Base-by-base conservation (phyloP, 441 rosid genomes). In the Gossypium aridum region DNA sequence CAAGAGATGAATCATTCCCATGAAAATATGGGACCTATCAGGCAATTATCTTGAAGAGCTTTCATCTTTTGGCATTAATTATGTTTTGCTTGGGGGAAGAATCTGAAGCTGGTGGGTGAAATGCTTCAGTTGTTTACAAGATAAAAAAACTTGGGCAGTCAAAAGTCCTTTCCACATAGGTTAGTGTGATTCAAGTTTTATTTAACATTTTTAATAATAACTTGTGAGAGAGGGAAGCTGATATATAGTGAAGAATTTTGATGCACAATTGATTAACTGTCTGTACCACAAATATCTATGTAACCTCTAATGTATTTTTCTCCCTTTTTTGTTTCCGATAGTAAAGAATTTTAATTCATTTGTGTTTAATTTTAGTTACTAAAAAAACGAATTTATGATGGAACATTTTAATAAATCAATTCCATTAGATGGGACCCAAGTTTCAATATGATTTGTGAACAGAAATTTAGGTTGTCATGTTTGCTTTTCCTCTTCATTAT, bases 181-280 rank as follows among this genome's bases (percentile, higher is more conserved):
- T 23, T 67, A 67, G 71, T 51, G 37, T 47, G 71, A 25, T 23
- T 47, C 57, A 47, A 49, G 19, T 67, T 67, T 19, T 65, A 20
- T 45, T 65, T 22, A 20, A 43, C 16, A 20, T 43, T 13, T 16
- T 20, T 26, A 62, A 8, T 23, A 67, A 47, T 49, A 49, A 47
- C 14, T 17, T 67, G 9, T 20, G 55, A 45, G 71, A 23, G 56
- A 47, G 39, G 28, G 23, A 26, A 19, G 10, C 16, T 51, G 59
- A 26, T 49, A 12, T 23, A 59, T 10, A 31, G 45, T 69, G 17
- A 69, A 51, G 25, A 69, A 69, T 51, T 69, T 69, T 69, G 72
- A 26, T 51, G 57, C 72, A 26, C 25, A 69, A 69, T 51, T 69
- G 45, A 51, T 54, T 54, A 25, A 51, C 3, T 68, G 72, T 51